phyloP scores from a whole-genome alignment of 768 basidiomycete genomes.

The Leccinum disarticulatum region DNA sequence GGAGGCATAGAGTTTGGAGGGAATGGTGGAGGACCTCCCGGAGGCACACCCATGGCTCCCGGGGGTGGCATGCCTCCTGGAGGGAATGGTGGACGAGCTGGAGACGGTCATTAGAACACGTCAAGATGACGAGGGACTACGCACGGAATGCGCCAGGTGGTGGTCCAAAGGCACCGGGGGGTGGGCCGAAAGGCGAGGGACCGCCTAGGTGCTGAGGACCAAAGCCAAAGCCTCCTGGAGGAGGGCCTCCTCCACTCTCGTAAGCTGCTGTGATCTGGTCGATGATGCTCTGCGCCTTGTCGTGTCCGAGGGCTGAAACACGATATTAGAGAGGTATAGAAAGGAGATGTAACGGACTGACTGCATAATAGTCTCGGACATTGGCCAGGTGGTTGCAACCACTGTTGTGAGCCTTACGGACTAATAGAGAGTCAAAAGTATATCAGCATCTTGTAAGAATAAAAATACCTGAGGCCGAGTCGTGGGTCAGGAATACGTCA shows the following conservation, averaged over 20 bases:
- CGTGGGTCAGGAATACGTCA: conserved; percentile 92
- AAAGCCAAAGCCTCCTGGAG: conserved; percentile 85
- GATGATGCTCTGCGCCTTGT: conserved; percentile 97
- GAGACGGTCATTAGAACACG: conserved; percentile 10
- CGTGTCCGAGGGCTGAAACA: conserved; percentile 75
- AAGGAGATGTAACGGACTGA: conserved; percentile 36
- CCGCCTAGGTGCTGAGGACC: conserved; percentile 76
- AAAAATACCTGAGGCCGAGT: conserved; percentile 79
- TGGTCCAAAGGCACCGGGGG: conserved; percentile 39
- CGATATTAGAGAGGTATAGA: conserved; percentile 9
- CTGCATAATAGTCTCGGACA: conserved; percentile 96
- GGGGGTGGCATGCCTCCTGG: conserved; percentile 52
- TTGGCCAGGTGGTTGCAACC: conserved; percentile 96
- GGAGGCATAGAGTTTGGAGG: conserved; percentile 58
- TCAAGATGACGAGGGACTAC: conserved; percentile 2
- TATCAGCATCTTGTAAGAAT: not conserved
- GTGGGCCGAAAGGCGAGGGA: conserved; percentile 53
- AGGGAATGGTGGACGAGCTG: conserved; percentile 71
- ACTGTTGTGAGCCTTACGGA: conserved; percentile 97
- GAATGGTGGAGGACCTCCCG: conserved; percentile 69
- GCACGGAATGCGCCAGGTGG: conserved; percentile 35
- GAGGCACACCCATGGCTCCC: conserved; percentile 51
- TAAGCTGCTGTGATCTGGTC: conserved; percentile 97
- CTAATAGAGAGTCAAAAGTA: conserved; percentile 40
- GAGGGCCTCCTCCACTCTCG: conserved; percentile 82